Evolutionary conservation across 148 eudicot species (phyloP).

Genomic region (Spergularia marina): DNA sequence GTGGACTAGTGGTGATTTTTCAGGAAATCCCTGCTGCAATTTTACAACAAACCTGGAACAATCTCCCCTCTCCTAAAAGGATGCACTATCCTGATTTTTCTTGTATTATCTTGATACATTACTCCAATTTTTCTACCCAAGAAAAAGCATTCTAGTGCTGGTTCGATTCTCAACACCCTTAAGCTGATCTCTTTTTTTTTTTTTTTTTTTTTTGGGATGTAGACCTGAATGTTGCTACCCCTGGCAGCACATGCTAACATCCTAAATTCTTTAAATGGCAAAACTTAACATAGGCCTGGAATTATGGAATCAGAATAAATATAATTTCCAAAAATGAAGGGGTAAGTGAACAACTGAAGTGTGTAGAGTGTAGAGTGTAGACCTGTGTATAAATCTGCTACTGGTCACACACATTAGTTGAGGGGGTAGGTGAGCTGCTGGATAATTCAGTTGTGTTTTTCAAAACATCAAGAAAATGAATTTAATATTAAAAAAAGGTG

Average conservation of each 20-base stretch:
- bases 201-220: too few species aligned
- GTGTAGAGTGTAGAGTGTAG: background rate
- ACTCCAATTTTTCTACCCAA: too few species aligned
- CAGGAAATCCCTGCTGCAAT: too few species aligned
- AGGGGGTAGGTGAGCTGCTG: background rate
- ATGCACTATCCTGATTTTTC: too few species aligned
- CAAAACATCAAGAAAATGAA: too few species aligned
- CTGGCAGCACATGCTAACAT: too few species aligned
- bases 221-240: too few species aligned
- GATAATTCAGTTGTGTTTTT: background rate
- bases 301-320: background rate
- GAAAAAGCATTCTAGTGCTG: background rate
- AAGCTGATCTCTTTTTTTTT: background rate
- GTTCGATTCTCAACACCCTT: background rate
- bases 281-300: background rate
- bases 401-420: background rate
- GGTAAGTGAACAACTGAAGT: background rate
- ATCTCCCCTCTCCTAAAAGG: too few species aligned
- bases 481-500: background rate
- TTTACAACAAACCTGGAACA: too few species aligned
- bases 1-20: too few species aligned
- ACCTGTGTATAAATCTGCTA: background rate
- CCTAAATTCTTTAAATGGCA: background rate
- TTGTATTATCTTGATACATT: too few species aligned
- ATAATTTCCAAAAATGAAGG: background rate